Evolutionary conservation across 2,329 filamentous ascomycete species (phyloP), one percentile per base, ranked within the genome.

Genomic region (Venturia carpophila): DNA sequence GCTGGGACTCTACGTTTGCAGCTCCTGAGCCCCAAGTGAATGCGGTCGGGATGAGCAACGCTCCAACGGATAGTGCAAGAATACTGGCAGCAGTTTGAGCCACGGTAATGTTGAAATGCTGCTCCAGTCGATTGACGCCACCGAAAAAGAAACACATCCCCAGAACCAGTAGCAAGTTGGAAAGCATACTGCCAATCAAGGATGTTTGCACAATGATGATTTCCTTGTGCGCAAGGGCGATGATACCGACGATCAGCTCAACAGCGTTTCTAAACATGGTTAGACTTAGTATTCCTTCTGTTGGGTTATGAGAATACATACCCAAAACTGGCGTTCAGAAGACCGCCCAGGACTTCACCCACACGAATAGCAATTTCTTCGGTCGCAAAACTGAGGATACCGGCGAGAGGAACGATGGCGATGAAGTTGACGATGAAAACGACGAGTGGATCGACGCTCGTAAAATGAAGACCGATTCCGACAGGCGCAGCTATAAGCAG

Each of bases 121-220:
- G 93, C 73, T 95, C 89, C 37, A 84, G 73, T 37, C 92, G 85
- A 66, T 89, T 87, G 69, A 95, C 75, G 4, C 91, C 91, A 62
- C 91, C 92, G 67, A 90, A 88, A 79, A 96, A 94, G 81, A 95
- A 97, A 74, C 88, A 94, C 86, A 92, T 95, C 65, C 91, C 92
- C 80, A 96, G 80, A 63, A 96, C 91, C 17, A 96, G 84, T 3
- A 96, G 83, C 66, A 97, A 76, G 73, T 97, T 97, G 52, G 92
- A 96, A 27, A 97, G 80, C 74, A 97, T 96, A 75, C 88, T 92
- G 65, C 92, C 92, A 68, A 97, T 90, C 37, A 97, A 81, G 0
- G 92, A 97, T 0, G 92, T 96, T 75, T 97, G 91, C 7, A 97
- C 92, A 67, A 97, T 95, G 42, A 88, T 79, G 30, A 95, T 84